phyloP scores from a whole-genome alignment of 495 filamentous ascomycete genomes.

The Polyplosphaeria fusca region DNA sequence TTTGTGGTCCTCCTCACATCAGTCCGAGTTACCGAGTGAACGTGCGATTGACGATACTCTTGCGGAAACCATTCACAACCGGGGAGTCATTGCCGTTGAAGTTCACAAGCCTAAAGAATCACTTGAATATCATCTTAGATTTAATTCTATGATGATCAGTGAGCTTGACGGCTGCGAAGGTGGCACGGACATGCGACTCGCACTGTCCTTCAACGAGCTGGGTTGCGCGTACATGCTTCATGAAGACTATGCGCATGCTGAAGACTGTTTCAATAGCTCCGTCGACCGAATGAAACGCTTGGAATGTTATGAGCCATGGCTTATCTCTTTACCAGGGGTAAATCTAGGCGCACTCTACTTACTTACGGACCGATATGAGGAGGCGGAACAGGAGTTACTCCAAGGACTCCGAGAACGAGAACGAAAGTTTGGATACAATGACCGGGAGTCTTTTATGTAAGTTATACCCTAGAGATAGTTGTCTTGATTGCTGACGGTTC shows the following conservation, averaged over 20 bases:
- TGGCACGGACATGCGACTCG: constrained; percentile 17
- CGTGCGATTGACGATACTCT: background rate
- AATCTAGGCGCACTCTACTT: background rate
- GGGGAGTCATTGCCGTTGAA: constrained; percentile 12
- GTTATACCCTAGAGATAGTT: background rate
- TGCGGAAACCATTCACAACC: constrained; percentile 16
- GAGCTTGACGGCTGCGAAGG: background rate
- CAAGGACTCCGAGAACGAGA: background rate
- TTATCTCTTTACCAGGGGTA: background rate
- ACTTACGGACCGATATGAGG: background rate
- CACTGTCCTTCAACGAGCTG: constrained; percentile 28
- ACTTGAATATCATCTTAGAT: constrained; percentile 1
- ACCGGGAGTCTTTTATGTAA: background rate
- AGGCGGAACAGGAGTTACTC: background rate
- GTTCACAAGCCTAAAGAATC: constrained; percentile 10
- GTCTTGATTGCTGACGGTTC: no score
- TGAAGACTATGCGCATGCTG: constrained; percentile 15
- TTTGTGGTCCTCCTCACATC: background rate
- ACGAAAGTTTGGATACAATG: background rate
- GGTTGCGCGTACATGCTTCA: constrained; percentile 28
- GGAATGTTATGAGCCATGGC: background rate
- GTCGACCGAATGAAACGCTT: constrained; percentile 17
- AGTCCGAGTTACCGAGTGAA: background rate
- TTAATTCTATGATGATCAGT: constrained; percentile 29
- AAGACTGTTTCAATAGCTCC: constrained; percentile 28